These are phyloP conservation scores for Dichotomocladium elegans DNA, from an alignment of 371 early-diverging fungal genomes.

Conservation along the genomic window DNA sequence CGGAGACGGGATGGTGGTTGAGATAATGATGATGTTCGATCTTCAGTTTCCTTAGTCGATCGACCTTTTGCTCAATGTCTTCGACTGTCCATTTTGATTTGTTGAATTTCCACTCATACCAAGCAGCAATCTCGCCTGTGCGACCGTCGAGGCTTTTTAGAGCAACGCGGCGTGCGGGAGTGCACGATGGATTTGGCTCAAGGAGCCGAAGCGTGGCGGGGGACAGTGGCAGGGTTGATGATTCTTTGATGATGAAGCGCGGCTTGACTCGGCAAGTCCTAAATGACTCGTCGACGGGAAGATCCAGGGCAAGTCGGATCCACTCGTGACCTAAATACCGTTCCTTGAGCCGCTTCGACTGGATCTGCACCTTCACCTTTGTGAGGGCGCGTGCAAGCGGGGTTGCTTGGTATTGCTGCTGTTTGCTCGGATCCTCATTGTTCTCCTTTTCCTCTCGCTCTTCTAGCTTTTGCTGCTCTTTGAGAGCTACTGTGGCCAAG, in stretches of 20 bases:
- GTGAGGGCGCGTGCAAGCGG: conserved; percentile 35
- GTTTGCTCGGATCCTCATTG: not conserved
- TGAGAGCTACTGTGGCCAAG: conserved; percentile 32
- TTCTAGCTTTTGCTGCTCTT: not conserved
- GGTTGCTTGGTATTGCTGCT: conserved; percentile 8
- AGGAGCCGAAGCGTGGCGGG: not conserved
- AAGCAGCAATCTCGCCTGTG: conserved; percentile 40
- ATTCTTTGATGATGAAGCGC: not conserved
- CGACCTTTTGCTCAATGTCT: conserved; percentile 35
- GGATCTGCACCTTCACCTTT: conserved; percentile 34
- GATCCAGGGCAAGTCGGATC: conserved; percentile 37
- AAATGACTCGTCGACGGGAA: conserved; percentile 37
- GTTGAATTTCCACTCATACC: conserved; percentile 44
- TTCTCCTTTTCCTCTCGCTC: conserved; percentile 1
- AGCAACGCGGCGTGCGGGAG: not conserved
- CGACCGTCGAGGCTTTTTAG: conserved; percentile 15
- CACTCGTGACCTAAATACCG: conserved; percentile 40
- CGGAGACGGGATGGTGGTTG: not conserved
- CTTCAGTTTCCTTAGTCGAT: conserved; percentile 24
- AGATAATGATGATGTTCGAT: conserved; percentile 7
- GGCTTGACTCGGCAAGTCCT: conserved; percentile 25
- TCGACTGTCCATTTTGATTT: conserved; percentile 21
- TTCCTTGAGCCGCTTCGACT: conserved; percentile 38
- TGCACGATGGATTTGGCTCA: not conserved
- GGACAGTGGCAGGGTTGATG: not conserved